Evolutionary conservation across 1,284 basidiomycete genomes (phyloP).

Genomic region (Malassezia caprae): DNA sequence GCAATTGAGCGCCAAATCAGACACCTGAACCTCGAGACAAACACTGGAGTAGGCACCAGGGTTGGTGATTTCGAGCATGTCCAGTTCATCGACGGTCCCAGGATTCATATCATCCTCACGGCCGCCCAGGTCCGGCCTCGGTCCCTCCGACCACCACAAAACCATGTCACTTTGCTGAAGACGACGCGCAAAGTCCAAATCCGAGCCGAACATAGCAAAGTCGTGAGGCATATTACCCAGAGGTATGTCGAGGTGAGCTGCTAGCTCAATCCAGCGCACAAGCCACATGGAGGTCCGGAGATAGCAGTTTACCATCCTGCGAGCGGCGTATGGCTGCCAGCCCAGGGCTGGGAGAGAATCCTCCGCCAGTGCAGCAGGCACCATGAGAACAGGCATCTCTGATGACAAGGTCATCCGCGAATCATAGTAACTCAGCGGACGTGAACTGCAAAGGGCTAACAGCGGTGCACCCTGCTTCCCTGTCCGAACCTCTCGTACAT

Average conservation of each 20-base stretch:
- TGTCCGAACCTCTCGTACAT: slow-evolving; percentile 59
- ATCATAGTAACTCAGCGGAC: slow-evolving; percentile 77
- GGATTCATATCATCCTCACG: slow-evolving; percentile 73
- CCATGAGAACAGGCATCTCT: slow-evolving; percentile 78
- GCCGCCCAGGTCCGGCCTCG: slow-evolving; percentile 84
- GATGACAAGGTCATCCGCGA: slow-evolving; percentile 57
- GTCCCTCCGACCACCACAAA: slow-evolving; percentile 78
- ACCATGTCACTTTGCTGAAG: slow-evolving; percentile 77
- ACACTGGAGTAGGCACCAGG: slow-evolving; percentile 87
- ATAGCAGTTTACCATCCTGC: slow-evolving; percentile 72
- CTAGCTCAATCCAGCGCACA: slow-evolving; percentile 67
- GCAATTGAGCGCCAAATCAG: slow-evolving; percentile 86
- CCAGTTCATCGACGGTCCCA: slow-evolving; percentile 49
- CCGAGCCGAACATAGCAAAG: slow-evolving; percentile 72
- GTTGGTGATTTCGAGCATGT: slow-evolving; percentile 76
- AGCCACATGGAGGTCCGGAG: slow-evolving; percentile 70
- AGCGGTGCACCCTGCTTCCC: slow-evolving; percentile 57
- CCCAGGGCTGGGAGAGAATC: slow-evolving; percentile 55
- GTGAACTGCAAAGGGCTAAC: slow-evolving; percentile 74
- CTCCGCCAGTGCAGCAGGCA: slow-evolving; percentile 64
- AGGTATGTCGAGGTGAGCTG: slow-evolving; percentile 85
- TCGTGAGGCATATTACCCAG: slow-evolving; percentile 81
- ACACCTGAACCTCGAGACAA: slow-evolving; percentile 76
- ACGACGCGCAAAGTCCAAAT: slow-evolving; percentile 80
- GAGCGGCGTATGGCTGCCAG: slow-evolving; percentile 53